phyloP scores from a whole-genome alignment of 768 basidiomycete genomes.

The Rhizopogon salebrosus region DNA sequence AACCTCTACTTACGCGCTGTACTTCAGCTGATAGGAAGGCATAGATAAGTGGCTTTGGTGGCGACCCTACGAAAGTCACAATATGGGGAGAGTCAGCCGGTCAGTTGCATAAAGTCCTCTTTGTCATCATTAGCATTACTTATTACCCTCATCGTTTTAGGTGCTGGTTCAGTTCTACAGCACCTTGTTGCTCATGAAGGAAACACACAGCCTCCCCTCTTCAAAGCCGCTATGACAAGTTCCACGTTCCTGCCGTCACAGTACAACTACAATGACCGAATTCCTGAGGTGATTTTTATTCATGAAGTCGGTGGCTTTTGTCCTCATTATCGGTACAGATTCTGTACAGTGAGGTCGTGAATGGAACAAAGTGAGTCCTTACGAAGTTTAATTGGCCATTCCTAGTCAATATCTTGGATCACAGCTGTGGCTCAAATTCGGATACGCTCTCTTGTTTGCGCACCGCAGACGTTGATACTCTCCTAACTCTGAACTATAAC shows the following conservation, averaged over 20 bases:
- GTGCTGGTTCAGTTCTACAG: conserved; percentile 30
- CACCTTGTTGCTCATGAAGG: conserved; percentile 29
- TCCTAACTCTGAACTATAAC: conserved; percentile 22
- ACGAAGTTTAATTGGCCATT: background rate
- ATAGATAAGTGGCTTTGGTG: conserved; percentile 31
- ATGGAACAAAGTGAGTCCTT: conserved; percentile 12
- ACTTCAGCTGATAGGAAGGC: background rate
- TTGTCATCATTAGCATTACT: background rate
- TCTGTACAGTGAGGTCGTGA: conserved; percentile 10
- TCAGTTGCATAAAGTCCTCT: background rate
- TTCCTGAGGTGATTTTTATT: conserved; percentile 19
- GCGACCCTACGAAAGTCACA: conserved; percentile 26
- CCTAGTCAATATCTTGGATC: background rate
- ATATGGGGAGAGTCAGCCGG: conserved; percentile 33
- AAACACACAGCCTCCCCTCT: conserved; percentile 28
- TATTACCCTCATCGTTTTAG: conserved; percentile 7
- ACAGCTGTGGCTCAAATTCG: conserved; percentile 16
- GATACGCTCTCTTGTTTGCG: conserved; percentile 25
- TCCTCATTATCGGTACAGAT: conserved; percentile 4
- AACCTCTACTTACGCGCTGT: background rate
- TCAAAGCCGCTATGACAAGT: conserved; percentile 28
- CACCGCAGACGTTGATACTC: conserved; percentile 9
- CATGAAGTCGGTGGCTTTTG: background rate
- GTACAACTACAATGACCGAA: conserved; percentile 26
- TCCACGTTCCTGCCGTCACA: conserved; percentile 28